These are phyloP conservation scores for Erigeron philadelphicus DNA, from an alignment of 140 eudicot species.

Conservation along the genomic window DNA sequence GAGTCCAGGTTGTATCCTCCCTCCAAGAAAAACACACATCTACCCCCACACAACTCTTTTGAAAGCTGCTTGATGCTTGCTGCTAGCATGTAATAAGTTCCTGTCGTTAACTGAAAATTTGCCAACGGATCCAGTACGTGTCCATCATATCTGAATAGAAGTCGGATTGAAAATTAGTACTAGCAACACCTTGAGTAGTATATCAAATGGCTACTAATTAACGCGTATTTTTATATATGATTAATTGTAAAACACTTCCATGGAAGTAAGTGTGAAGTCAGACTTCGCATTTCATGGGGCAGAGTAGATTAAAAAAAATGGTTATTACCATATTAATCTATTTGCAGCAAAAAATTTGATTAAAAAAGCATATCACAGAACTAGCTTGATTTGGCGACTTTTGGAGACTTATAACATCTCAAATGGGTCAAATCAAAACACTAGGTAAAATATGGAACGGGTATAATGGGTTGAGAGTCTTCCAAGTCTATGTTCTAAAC, in stretches of 20 bases:
- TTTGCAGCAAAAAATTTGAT: background rate
- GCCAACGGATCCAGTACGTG: constrained; percentile 93
- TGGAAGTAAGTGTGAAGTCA: background rate
- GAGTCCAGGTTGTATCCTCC: constrained; percentile 86
- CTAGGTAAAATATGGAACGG: background rate
- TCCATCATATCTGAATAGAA: constrained; percentile 63
- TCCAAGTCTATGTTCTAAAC: background rate
- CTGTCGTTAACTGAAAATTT: constrained; percentile 81
- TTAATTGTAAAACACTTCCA: background rate
- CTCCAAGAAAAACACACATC: constrained; percentile 91
- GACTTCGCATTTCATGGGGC: background rate
- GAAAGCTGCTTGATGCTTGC: constrained; percentile 80
- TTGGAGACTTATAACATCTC: background rate
- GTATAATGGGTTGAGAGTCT: background rate
- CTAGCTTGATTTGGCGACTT: background rate
- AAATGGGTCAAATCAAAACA: background rate
- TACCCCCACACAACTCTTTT: constrained; percentile 75
- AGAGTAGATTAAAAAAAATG: background rate
- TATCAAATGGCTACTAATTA: background rate
- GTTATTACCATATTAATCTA: background rate
- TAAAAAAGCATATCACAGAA: background rate
- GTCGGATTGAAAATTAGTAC: background rate
- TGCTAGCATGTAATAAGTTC: constrained; percentile 86
- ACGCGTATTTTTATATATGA: background rate
- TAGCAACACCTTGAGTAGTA: background rate